Base-by-base conservation (phyloP, 176 grass and related monocot genomes). In the Bromus sterilis region DNA sequence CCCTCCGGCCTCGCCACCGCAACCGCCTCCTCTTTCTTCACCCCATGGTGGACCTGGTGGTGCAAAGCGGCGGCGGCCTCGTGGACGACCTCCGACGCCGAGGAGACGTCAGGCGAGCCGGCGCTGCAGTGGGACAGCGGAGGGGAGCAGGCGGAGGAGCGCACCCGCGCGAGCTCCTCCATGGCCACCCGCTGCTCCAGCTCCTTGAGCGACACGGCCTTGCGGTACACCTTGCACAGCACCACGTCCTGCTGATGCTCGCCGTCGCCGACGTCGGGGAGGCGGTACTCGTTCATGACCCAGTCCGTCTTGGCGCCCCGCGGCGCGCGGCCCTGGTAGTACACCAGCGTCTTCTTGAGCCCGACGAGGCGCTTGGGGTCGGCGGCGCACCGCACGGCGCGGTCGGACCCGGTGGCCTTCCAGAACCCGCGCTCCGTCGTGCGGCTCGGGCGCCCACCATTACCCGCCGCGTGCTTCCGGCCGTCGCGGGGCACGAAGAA, bases 281-380 rank as follows among this genome's bases (percentile, higher is more conserved):
- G 86, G 15, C 96, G 88, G 80, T 98, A 98, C 82, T 98, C 96
- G 66, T 98, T 98, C 96, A 98, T 98, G 73, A 98, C 86, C 96
- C 96, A 98, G 48, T 95, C 88, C 1, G 96, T 98, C 89, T 93
- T 95, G 56, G 82, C 82, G 76, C 96, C 96, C 0, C 93, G 84
- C 0, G 96, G 96, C 5, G 96, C 96, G 11, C 96, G 90, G 2
- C 96, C 96, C 66, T 91, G 66, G 81, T 98, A 98, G 80, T 95
- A 98, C 0, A 98, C 96, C 1, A 98, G 82, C 75, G 96, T 98
- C 88, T 98, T 98, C 91, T 98, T 98, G 32, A 95, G 82, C 20
- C 96, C 96, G 51, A 98, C 93, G 68, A 98, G 93, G 2, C 91
- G 84, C 72, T 93, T 98, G 6, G 96, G 96, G 55, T 98, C 88